These are phyloP conservation scores for Annona cherimola DNA, from an alignment of 164 flowering plant species.

Conservation along the genomic window DNA sequence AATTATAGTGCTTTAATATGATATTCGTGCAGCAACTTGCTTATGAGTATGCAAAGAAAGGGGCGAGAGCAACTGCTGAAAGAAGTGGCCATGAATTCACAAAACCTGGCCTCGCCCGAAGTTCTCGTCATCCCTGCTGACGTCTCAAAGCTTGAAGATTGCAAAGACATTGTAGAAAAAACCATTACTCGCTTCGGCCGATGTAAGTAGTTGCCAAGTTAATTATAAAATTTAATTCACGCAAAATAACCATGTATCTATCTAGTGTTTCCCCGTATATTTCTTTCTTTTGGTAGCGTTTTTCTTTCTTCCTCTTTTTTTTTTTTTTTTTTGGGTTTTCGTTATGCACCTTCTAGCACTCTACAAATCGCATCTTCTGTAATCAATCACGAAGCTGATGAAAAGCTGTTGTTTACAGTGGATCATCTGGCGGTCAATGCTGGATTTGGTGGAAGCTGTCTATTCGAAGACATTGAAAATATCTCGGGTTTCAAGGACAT, in stretches of 20 bases:
- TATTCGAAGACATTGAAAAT: conserved; percentile 38
- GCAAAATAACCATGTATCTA: too few relatives aligned
- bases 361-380: too few relatives aligned
- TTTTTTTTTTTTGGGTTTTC: too few relatives aligned
- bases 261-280: too few relatives aligned
- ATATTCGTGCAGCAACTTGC: conserved; percentile 34
- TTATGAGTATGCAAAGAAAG: conserved; percentile 57
- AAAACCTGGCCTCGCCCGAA: conserved; percentile 43
- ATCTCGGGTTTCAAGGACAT: conserved; percentile 15
- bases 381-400: too few relatives aligned
- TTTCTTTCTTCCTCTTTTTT: too few relatives aligned
- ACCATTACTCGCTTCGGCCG: conserved; percentile 43
- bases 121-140: conserved; percentile 40
- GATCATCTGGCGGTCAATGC: conserved; percentile 73
- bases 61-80: conserved; percentile 49
- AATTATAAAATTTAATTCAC: too few relatives aligned
- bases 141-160: conserved; percentile 43
- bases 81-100: conserved; percentile 38
- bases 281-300: too few relatives aligned
- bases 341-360: too few relatives aligned
- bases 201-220: conserved; percentile 25
- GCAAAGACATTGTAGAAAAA: conserved; percentile 34
- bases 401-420: conserved; percentile 28
- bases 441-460: conserved; percentile 28
- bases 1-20: too few relatives aligned